Conservation (phyloP, 176 grass and related monocot genomes). For the Typha latifolia region DNA sequence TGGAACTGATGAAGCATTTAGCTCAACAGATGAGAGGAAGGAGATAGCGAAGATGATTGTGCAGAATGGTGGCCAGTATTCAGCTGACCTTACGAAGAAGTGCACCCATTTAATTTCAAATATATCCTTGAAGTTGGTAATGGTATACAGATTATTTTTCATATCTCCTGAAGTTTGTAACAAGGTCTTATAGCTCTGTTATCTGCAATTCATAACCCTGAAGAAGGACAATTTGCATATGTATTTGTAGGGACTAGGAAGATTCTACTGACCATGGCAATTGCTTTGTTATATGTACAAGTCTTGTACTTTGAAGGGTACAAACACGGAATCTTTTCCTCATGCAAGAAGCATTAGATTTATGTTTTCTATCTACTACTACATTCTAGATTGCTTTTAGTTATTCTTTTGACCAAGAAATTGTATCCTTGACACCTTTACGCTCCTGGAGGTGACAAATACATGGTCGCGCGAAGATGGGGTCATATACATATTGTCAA, state of each 20-base stretch:
- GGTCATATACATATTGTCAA: conserved; percentile 69
- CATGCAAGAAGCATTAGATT: no score
- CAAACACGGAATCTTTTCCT: no score
- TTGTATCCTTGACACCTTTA: conserved; percentile 77
- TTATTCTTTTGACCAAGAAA: not conserved
- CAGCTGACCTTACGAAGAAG: conserved; percentile 68
- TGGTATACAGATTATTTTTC: conserved; percentile 7
- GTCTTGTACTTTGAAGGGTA: no score
- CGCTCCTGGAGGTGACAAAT: conserved; percentile 84
- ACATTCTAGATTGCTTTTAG: not conserved
- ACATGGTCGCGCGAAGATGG: conserved; percentile 73
- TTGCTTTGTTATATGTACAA: no score
- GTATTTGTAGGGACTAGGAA: no score
- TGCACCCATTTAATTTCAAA: conserved; percentile 94
- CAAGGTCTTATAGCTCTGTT: not conserved
- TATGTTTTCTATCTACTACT: not conserved
- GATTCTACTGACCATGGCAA: no score
- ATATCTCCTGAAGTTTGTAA: not conserved
- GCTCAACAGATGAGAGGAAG: conserved; percentile 62
- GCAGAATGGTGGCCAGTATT: conserved; percentile 93
- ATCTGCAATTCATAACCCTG: not conserved
- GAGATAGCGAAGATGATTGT: conserved; percentile 51
- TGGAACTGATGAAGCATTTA: conserved; percentile 6
- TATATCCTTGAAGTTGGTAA: conserved; percentile 63
- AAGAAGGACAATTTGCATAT: no score